Conservation (phyloP, 2,329 filamentous ascomycete species). For the Aspergillus sojae region DNA sequence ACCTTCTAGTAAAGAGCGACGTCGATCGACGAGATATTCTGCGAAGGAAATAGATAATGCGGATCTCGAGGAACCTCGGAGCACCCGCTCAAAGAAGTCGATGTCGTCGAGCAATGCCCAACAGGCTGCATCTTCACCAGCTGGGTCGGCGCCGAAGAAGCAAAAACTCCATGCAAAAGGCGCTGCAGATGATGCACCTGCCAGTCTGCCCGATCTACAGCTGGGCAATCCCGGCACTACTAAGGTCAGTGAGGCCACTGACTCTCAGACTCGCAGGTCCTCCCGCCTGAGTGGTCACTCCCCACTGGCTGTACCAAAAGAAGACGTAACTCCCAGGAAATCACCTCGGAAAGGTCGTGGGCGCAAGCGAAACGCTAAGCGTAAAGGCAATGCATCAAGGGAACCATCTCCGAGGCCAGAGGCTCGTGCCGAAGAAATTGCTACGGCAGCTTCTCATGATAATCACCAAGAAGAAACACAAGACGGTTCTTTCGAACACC, state of each 20-base stretch:
- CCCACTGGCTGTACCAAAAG: constrained; percentile 15
- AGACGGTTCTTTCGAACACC: neutral
- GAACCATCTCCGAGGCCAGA: constrained; percentile 8
- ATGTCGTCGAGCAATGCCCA: constrained; percentile 8
- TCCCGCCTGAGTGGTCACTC: constrained; percentile 29
- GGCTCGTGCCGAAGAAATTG: neutral
- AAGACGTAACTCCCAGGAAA: constrained; percentile 16
- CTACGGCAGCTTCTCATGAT: neutral
- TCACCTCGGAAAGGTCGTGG: constrained; percentile 21
- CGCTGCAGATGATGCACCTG: neutral
- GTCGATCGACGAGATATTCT: constrained; percentile 33
- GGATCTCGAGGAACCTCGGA: constrained; percentile 14
- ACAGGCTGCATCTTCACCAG: constrained; percentile 18
- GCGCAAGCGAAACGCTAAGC: constrained; percentile 24
- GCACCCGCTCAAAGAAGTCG: constrained; percentile 19
- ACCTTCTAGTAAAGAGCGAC: constrained; percentile 26
- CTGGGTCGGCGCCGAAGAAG: constrained; percentile 26
- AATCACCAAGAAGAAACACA: neutral
- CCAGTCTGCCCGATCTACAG: neutral
- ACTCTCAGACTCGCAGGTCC: constrained; percentile 35
- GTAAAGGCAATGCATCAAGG: constrained; percentile 14
- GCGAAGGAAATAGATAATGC: constrained; percentile 17
- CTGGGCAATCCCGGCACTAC: neutral
- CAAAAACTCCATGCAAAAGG: constrained; percentile 26
- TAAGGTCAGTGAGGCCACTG: constrained; percentile 12